Evolutionary conservation across 2,329 filamentous ascomycete species (phyloP).

Genomic region (Parasarocladium wereldwijsianum): DNA sequence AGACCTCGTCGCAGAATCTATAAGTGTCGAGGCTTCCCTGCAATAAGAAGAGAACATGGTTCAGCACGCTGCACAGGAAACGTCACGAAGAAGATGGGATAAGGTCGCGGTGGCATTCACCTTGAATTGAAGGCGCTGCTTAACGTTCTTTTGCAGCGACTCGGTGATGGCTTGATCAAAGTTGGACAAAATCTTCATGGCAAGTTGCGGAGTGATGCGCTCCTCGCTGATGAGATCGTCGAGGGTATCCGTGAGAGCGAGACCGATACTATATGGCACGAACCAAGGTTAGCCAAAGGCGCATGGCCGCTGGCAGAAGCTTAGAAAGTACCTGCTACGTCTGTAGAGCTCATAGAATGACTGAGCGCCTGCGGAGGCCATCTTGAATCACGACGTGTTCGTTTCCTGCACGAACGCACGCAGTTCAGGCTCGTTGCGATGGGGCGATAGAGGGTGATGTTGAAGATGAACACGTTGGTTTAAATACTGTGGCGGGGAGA

Average conservation of each 20-base stretch:
- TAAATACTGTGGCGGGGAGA: neutral
- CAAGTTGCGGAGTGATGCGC: conserved; percentile 92
- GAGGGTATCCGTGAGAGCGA: conserved; percentile 87
- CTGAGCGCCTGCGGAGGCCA: conserved; percentile 17
- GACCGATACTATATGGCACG: conserved; percentile 56
- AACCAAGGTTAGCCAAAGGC: conserved; percentile 6
- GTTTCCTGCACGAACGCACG: no score
- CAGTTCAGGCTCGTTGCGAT: no score
- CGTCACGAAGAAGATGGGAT: conserved; percentile 6
- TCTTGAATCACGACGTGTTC: no score
- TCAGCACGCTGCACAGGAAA: neutral
- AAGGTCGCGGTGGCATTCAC: conserved; percentile 35
- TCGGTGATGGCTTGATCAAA: conserved; percentile 92
- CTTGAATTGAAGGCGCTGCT: conserved; percentile 87
- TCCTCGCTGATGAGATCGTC: conserved; percentile 91
- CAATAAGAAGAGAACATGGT: neutral
- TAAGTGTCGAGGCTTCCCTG: conserved; percentile 96
- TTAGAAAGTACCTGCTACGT: conserved; percentile 69
- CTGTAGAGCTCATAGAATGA: conserved; percentile 91
- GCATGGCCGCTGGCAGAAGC: neutral
- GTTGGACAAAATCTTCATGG: conserved; percentile 94
- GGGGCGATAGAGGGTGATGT: no score
- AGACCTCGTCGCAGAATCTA: conserved; percentile 98
- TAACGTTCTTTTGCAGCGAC: conserved; percentile 82
- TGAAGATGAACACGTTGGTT: no score